Conservation (phyloP, 305 asterid genomes). For the Fraxinus platypoda region DNA sequence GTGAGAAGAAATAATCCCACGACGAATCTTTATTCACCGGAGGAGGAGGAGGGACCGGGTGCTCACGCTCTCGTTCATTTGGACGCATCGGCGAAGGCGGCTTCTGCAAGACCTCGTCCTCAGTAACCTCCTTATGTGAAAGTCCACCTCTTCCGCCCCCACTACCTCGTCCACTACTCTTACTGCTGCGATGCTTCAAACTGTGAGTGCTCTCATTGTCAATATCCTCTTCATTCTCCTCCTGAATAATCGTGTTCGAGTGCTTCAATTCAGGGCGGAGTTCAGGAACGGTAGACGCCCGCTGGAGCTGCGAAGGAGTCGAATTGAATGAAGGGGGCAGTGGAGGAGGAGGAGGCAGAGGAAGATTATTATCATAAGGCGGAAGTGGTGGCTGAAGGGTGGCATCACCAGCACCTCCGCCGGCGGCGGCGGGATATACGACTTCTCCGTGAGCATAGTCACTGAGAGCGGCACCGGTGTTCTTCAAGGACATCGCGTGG, state of each 20-base stretch:
- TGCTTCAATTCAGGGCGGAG: constrained; percentile 40
- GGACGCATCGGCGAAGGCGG: constrained; percentile 35
- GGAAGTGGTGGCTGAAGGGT: constrained; percentile 40
- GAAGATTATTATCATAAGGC: constrained; percentile 41
- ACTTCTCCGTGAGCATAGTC: constrained; percentile 87
- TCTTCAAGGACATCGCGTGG: constrained; percentile 76
- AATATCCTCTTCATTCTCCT: constrained; percentile 64
- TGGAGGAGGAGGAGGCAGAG: constrained; percentile 55
- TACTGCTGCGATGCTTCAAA: constrained; percentile 68
- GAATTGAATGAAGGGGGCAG: constrained; percentile 39
- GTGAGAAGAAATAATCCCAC: constrained; percentile 76
- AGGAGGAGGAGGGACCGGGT: constrained; percentile 31
- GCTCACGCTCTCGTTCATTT: constrained; percentile 32
- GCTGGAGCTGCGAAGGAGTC: constrained; percentile 58
- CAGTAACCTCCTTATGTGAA: constrained; percentile 34
- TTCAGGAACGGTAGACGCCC: constrained; percentile 89
- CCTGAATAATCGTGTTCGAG: constrained; percentile 60
- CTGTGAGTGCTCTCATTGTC: constrained; percentile 54
- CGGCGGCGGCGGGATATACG: constrained; percentile 25
- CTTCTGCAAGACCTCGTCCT: constrained; percentile 43
- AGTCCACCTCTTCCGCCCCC: constrained; percentile 43
- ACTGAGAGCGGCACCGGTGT: constrained; percentile 92
- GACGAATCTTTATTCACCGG: constrained; percentile 40
- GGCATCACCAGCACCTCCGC: constrained; percentile 21
- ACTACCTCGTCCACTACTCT: constrained; percentile 30